Percentiles rank a stretch among this genome's conserved stretches.
phyloP scores from a whole-genome alignment of 1,284 basidiomycete genomes.

The Filobasidium uniguttulatum region DNA sequence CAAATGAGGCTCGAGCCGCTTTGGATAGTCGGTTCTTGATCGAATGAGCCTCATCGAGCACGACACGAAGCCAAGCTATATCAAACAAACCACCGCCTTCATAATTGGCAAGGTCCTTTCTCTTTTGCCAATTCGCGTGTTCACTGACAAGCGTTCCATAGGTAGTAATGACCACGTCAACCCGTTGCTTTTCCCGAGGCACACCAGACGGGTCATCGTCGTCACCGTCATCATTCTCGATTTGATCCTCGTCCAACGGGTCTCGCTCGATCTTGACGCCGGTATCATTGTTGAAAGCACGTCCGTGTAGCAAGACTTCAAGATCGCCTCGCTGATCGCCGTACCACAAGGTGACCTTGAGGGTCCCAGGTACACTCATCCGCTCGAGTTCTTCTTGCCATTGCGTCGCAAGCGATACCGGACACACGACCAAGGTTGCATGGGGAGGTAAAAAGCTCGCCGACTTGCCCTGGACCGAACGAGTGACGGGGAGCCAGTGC shows the following conservation, averaged over 20 bases:
- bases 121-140: constrained; percentile 48
- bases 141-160: constrained; percentile 80
- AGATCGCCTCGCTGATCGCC: constrained; percentile 67
- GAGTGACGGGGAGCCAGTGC: constrained; percentile 29
- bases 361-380: constrained; percentile 49
- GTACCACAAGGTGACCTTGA: constrained; percentile 63
- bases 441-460: constrained; percentile 21
- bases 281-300: no score
- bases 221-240: no score
- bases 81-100: constrained; percentile 47
- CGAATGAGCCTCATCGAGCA: constrained; percentile 74
- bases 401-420: constrained; percentile 77
- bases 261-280: no score
- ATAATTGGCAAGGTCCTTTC: constrained; percentile 43
- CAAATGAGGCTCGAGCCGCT: constrained; percentile 80
- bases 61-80: constrained; percentile 61
- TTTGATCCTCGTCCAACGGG: no score
- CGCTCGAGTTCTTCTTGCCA: constrained; percentile 76
- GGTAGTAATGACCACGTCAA: constrained; percentile 75
- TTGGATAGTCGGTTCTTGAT: constrained; percentile 86
- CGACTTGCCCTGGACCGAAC: constrained; percentile 8
- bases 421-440: constrained; percentile 83
- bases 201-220: no score
- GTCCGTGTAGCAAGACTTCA: constrained; percentile 46
- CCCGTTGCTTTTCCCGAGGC: constrained; percentile 37